Evolutionary conservation across 1,284 basidiomycete genomes (phyloP).

Genomic region (Puccinia coronata): DNA sequence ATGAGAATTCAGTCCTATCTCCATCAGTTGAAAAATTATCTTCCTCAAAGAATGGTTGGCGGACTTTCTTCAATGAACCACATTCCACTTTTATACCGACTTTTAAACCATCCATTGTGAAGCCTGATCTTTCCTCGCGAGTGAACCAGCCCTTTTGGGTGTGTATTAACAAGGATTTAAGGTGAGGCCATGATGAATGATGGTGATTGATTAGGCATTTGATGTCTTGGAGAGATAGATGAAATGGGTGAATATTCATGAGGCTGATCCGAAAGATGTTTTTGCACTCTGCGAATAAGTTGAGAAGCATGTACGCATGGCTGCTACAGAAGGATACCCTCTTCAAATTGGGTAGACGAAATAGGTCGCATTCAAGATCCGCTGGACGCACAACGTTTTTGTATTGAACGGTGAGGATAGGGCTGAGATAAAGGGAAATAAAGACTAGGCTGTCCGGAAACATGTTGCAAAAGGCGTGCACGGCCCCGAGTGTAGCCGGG

Average conservation of each 20-base stretch:
- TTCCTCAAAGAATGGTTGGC: no score
- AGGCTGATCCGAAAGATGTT: conserved; percentile 1
- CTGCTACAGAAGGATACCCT: background rate
- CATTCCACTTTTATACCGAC: background rate
- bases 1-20: no score
- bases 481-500: background rate
- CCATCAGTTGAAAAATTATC: no score
- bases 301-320: background rate
- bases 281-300: background rate
- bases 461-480: background rate
- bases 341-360: background rate
- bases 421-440: background rate
- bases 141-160: background rate
- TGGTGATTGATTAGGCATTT: background rate
- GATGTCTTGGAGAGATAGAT: background rate
- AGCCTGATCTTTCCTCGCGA: background rate
- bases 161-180: background rate
- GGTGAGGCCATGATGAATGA: background rate
- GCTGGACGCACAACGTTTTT: no score
- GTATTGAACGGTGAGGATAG: no score
- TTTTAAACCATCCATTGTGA: background rate
- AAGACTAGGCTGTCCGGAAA: background rate
- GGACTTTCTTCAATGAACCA: background rate
- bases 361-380: no score
- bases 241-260: background rate